phyloP scores from a whole-genome alignment of 257 asterid species.

The Cordia subcordata region DNA sequence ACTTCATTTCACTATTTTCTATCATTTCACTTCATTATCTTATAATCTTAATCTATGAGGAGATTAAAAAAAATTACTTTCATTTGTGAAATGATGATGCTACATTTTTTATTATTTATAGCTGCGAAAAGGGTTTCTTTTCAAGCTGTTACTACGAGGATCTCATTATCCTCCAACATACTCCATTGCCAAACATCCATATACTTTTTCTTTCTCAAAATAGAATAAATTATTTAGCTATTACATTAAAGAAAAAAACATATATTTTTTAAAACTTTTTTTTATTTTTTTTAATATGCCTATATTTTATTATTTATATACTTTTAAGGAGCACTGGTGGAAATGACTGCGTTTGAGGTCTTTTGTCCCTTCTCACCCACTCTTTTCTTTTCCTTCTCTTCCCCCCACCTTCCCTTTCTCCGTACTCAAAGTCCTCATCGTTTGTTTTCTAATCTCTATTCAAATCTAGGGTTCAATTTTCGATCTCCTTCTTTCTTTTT shows the following conservation, averaged over 20 bases:
- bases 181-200: slow-evolving; percentile 15
- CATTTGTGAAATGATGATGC: no score
- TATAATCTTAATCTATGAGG: no score
- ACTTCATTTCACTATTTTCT: no score
- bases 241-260: no score
- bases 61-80: no score
- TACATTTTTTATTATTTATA: no score
- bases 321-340: slow-evolving; percentile 10
- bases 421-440: slow-evolving; percentile 2
- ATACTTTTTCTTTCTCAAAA: no score
- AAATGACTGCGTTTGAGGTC: not conserved
- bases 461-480: slow-evolving; percentile 3
- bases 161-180: slow-evolving; percentile 10
- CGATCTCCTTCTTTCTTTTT: slow-evolving; percentile 3
- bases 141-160: slow-evolving; percentile 21
- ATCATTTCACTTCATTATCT: no score
- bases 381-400: not conserved
- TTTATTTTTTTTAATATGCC: no score
- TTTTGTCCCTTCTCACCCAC: slow-evolving; percentile 3
- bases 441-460: slow-evolving; percentile 1
- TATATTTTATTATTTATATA: no score
- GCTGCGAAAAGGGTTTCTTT: slow-evolving; percentile 14
- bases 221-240: no score
- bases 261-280: no score
- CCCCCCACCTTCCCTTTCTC: slow-evolving; percentile 9